Evolutionary conservation across 129 eudicot species (phyloP).

Genomic region (Heracleum sosnowskyi): DNA sequence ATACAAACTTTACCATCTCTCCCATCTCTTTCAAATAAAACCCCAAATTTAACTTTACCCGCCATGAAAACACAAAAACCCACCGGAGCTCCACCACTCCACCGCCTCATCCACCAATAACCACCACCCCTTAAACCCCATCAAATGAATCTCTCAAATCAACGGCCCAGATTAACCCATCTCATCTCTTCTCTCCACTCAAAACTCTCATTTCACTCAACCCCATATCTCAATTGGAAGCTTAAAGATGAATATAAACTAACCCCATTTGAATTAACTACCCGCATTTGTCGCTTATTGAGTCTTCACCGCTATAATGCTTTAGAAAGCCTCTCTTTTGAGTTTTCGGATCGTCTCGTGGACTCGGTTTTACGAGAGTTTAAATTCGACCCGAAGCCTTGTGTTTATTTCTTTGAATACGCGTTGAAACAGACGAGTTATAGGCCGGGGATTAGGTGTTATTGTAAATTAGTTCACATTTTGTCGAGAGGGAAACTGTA

Average conservation of each 20-base stretch:
- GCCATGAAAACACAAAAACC: background rate
- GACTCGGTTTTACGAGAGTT: conserved; percentile 39
- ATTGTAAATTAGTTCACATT: conserved; percentile 57
- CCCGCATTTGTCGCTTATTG: conserved; percentile 57
- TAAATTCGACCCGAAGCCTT: conserved; percentile 43
- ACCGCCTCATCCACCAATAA: background rate
- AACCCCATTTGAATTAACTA: conserved; percentile 28
- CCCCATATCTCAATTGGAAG: conserved; percentile 17
- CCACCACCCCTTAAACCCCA: background rate
- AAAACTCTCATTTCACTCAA: conserved; percentile 20
- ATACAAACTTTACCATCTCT: background rate
- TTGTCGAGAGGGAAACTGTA: conserved; percentile 61
- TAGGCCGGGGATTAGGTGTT: conserved; percentile 38
- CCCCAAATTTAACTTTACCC: background rate
- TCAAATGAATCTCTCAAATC: background rate
- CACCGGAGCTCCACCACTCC: background rate
- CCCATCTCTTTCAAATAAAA: background rate
- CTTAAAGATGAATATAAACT: conserved; percentile 23
- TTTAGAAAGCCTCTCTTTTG: conserved; percentile 29
- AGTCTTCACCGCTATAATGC: conserved; percentile 57
- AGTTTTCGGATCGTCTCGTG: conserved; percentile 51
- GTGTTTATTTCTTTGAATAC: conserved; percentile 51
- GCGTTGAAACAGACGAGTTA: conserved; percentile 39
- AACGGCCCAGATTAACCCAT: background rate
- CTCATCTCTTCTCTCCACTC: conserved; percentile 8